phyloP scores from a whole-genome alignment of 2,329 filamentous ascomycete species.

The Alternaria arborescens region DNA sequence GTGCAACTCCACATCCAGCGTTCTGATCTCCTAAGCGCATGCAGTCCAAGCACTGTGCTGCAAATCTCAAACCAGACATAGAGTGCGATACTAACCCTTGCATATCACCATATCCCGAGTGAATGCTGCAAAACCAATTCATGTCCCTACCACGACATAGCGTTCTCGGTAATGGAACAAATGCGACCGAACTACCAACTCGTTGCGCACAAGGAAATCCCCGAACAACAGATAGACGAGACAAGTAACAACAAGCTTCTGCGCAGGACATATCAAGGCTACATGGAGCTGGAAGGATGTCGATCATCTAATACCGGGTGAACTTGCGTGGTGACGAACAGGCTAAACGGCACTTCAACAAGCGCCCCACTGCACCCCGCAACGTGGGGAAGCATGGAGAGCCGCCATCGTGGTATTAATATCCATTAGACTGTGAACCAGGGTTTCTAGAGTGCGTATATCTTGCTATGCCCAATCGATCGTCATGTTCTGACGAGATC shows the following conservation, averaged over 20 bases:
- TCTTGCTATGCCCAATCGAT: conserved; percentile 17
- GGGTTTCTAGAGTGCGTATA: conserved; percentile 21
- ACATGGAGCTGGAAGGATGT: conserved; percentile 6
- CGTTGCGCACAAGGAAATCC: neutral
- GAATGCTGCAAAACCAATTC: neutral
- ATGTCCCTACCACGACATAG: neutral
- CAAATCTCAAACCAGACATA: neutral
- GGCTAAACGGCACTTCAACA: conserved; percentile 42
- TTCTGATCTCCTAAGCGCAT: neutral
- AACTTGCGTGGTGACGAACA: conserved; percentile 30
- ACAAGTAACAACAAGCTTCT: conserved; percentile 10
- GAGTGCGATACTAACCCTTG: neutral
- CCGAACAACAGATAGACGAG: neutral
- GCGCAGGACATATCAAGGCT: neutral
- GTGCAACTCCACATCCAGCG: neutral
- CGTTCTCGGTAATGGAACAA: neutral
- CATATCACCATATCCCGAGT: neutral
- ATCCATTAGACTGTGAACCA: conserved; percentile 17
- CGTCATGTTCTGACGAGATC: neutral
- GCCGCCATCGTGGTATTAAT: conserved; percentile 29
- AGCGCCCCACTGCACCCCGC: conserved; percentile 40
- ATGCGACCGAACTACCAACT: neutral
- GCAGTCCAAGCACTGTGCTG: neutral
- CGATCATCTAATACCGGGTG: conserved; percentile 32
- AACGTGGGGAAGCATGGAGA: conserved; percentile 30